Conservation (phyloP, 1,284 basidiomycete genomes). For the Exobasidium rhododendri region DNA sequence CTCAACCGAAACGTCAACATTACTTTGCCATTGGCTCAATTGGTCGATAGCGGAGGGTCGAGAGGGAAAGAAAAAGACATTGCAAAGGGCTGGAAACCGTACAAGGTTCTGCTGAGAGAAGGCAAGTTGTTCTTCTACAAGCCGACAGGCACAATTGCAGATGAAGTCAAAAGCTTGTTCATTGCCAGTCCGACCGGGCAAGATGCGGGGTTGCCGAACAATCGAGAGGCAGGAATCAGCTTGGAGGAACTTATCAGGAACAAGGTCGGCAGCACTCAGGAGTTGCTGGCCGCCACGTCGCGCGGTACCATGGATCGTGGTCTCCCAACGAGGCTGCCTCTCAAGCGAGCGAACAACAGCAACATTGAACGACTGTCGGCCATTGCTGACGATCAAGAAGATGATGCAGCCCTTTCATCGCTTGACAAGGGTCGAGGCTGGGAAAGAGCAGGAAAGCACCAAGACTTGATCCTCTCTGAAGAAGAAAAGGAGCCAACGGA, state of each 20-base stretch:
- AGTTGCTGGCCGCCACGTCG: slow-evolving; percentile 38
- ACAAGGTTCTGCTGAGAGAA: slow-evolving; percentile 43
- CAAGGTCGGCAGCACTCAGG: slow-evolving; percentile 40
- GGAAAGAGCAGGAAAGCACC: slow-evolving; percentile 32
- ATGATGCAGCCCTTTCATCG: not conserved
- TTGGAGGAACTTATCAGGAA: slow-evolving; percentile 27
- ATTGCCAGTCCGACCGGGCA: slow-evolving; percentile 19
- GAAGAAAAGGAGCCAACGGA: slow-evolving; percentile 21
- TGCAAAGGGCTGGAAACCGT: slow-evolving; percentile 52
- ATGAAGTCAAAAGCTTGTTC: slow-evolving; percentile 48
- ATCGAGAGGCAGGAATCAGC: slow-evolving; percentile 20
- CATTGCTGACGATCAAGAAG: not conserved
- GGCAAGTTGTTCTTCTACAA: slow-evolving; percentile 50
- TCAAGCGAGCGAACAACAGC: slow-evolving; percentile 15
- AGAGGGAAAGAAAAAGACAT: slow-evolving; percentile 43
- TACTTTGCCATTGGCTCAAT: slow-evolving; percentile 35
- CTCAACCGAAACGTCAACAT: slow-evolving; percentile 44
- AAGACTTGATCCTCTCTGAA: slow-evolving; percentile 31
- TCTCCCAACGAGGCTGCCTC: slow-evolving; percentile 15
- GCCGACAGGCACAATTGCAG: slow-evolving; percentile 37
- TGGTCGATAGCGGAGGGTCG: slow-evolving; percentile 23
- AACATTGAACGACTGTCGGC: not conserved
- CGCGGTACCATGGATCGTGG: not conserved
- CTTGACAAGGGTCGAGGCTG: slow-evolving; percentile 18
- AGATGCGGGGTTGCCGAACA: not conserved